Evolutionary conservation across 148 eudicot species (phyloP).

Genomic region (Vaccinium corymbosum): DNA sequence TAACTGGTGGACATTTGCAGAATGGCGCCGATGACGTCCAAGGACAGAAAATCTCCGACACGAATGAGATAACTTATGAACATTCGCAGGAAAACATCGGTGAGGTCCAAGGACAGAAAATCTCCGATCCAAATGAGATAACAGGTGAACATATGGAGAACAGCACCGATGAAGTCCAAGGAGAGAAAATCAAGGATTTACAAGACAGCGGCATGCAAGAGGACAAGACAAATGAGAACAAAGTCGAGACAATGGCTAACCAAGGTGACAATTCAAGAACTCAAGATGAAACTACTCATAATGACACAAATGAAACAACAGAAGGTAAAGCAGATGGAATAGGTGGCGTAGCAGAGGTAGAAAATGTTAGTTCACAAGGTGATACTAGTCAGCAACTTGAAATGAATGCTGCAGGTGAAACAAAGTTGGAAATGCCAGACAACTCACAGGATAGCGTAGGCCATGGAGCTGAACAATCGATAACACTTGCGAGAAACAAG

Average conservation of each 20-base stretch:
- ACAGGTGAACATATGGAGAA: not conserved
- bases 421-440: conserved; percentile 25
- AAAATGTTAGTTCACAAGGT: conserved; percentile 17
- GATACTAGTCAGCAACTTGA: conserved; percentile 9
- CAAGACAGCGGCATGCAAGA: conserved; percentile 6
- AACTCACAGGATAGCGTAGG: conserved; percentile 14
- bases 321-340: conserved; percentile 14
- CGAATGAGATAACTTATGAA: not conserved
- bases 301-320: not conserved
- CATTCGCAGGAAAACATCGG: not conserved
- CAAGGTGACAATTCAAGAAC: not conserved
- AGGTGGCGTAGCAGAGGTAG: not conserved
- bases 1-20: not conserved
- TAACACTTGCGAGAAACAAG: conserved; percentile 24
- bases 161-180: not conserved
- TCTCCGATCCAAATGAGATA: not conserved
- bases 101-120: not conserved
- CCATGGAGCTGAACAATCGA: conserved; percentile 26
- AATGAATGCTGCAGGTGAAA: conserved; percentile 16
- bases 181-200: not conserved
- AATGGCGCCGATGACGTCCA: not conserved
- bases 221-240: conserved; percentile 5
- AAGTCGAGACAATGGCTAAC: not conserved
- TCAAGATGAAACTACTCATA: conserved; percentile 9
- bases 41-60: not conserved